Evolutionary conservation across 306 rosid genomes (phyloP).

Genomic region (Canavalia ensiformis): DNA sequence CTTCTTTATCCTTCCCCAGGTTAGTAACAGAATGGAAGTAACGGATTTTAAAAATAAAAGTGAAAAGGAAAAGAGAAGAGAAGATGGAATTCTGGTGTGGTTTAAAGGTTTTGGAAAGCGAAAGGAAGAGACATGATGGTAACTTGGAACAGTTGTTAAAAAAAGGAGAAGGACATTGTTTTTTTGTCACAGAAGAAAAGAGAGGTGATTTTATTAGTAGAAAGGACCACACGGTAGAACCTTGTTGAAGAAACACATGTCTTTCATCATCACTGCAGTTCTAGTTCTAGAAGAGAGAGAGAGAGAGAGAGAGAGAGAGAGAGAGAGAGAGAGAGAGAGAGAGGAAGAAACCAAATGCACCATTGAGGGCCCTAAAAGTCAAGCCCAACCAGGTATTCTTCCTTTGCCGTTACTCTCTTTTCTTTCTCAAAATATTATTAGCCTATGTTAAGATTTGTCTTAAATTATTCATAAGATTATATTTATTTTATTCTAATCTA

Average conservation of each 20-base stretch:
- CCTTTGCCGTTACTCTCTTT: neutral
- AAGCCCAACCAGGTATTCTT: neutral
- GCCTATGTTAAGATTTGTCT: no score
- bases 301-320: no score
- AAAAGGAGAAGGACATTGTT: constrained; percentile 36
- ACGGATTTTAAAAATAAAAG: neutral
- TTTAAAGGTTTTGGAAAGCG: constrained; percentile 3
- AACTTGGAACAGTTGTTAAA: constrained; percentile 11
- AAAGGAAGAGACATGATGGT: neutral
- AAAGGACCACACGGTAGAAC: constrained; percentile 52
- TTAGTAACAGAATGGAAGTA: constrained; percentile 10
- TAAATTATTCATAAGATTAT: no score
- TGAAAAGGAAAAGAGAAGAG: neutral
- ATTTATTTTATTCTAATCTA: no score
- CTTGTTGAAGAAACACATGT: constrained; percentile 72
- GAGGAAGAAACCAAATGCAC: neutral
- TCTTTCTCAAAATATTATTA: neutral
- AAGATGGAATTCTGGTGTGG: neutral
- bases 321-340: no score
- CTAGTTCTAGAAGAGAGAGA: neutral
- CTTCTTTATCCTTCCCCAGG: neutral
- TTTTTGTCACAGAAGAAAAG: neutral
- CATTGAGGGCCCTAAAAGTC: constrained; percentile 21
- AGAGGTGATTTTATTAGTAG: constrained; percentile 8
- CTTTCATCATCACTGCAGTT: constrained; percentile 65